Percentiles rank a stretch among this genome's conserved stretches.
Conservation (phyloP, 257 asterid species). For the Solanum pinnatisectum region DNA sequence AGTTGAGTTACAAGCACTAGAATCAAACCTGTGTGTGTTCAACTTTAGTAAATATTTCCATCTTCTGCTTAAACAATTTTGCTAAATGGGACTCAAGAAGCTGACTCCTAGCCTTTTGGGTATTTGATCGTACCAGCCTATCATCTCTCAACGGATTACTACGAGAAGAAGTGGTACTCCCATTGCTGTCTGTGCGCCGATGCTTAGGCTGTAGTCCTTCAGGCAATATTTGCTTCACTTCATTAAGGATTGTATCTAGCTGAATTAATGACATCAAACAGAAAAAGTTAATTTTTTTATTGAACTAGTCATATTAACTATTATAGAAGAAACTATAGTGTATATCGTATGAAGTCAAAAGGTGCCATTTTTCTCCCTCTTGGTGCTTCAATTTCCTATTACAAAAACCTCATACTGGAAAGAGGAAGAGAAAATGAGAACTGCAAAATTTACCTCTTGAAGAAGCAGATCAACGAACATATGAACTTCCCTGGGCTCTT, state of each 20-base stretch:
- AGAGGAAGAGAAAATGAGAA: neutral
- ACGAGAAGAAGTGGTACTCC: conserved; percentile 89
- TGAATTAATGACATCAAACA: conserved; percentile 13
- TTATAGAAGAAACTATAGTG: neutral
- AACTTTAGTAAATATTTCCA: conserved; percentile 85
- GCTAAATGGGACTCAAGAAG: conserved; percentile 97
- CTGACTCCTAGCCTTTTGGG: conserved; percentile 95
- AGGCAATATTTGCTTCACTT: conserved; percentile 80
- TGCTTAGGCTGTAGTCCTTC: conserved; percentile 62
- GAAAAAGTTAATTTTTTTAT: neutral
- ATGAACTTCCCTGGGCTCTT: conserved; percentile 99
- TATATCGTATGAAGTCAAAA: neutral
- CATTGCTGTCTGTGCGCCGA: conserved; percentile 79
- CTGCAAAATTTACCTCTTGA: conserved; percentile 52
- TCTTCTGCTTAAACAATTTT: conserved; percentile 83
- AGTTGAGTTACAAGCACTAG: conserved; percentile 3
- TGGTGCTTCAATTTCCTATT: neutral
- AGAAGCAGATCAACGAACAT: conserved; percentile 93
- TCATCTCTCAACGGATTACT: conserved; percentile 92
- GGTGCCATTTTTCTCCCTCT: neutral
- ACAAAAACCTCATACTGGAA: neutral
- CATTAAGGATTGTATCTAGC: conserved; percentile 54
- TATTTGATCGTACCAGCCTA: conserved; percentile 56
- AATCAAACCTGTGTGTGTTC: conserved; percentile 83
- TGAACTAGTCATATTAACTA: neutral